These are phyloP conservation scores for Luffa acutangula DNA, from an alignment of 306 rosid genomes.

Conservation along the genomic window DNA sequence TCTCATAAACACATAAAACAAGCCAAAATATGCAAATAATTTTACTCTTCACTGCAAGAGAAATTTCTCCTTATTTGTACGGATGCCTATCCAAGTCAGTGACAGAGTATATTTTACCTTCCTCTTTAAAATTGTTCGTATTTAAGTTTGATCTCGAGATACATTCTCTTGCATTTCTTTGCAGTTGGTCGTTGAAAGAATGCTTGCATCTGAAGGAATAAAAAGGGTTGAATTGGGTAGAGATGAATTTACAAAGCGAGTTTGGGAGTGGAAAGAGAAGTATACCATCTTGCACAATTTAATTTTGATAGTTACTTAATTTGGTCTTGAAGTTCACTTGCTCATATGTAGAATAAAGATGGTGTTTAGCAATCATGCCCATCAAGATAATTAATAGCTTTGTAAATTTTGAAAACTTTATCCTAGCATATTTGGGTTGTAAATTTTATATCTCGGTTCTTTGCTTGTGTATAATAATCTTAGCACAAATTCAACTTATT, in stretches of 20 bases:
- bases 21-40: not conserved
- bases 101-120: not conserved
- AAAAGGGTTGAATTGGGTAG: slow-evolving; percentile 72
- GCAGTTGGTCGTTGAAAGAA: slow-evolving; percentile 95
- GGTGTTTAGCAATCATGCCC: not conserved
- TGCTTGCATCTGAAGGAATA: slow-evolving; percentile 86
- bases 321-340: slow-evolving; percentile 8
- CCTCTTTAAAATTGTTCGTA: slow-evolving; percentile 11
- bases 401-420: not conserved
- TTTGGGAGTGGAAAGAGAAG: slow-evolving; percentile 99
- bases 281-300: slow-evolving; percentile 21
- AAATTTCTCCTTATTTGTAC: slow-evolving; percentile 1
- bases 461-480: not conserved
- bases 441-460: not conserved
- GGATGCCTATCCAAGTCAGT: not conserved
- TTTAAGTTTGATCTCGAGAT: slow-evolving; percentile 6
- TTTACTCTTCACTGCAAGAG: not conserved
- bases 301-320: slow-evolving; percentile 1
- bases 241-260: slow-evolving; percentile 68
- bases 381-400: not conserved
- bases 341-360: not conserved
- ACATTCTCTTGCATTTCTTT: slow-evolving; percentile 19
- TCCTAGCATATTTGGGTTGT: not conserved
- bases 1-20: not conserved
- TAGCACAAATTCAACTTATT: not conserved